These are phyloP conservation scores for Alloascoidea hylecoeti DNA, from an alignment of 805 yeast genomes.

Conservation along the genomic window DNA sequence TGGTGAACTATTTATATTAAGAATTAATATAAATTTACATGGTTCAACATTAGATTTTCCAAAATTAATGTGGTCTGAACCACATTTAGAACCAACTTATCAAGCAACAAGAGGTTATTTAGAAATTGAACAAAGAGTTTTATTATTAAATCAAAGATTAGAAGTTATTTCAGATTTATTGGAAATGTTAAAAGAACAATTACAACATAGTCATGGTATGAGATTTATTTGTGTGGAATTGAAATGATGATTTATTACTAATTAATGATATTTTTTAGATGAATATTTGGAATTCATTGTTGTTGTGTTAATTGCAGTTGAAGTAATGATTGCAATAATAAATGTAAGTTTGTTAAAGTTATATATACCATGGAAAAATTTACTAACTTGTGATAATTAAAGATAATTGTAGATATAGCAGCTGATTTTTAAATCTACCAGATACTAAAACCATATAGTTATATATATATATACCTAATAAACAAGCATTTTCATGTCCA, in stretches of 20 bases:
- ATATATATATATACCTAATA: too few species aligned
- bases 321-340: conserved; percentile 75
- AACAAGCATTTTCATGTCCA: too few species aligned
- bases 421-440: too few species aligned
- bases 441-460: too few species aligned
- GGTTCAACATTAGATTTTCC: conserved; percentile 81
- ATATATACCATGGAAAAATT: too few species aligned
- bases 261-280: conserved; percentile 17
- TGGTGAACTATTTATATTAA: conserved; percentile 83
- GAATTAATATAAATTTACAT: conserved; percentile 26
- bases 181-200: conserved; percentile 93
- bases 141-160: conserved; percentile 78
- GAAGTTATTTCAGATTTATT: conserved; percentile 89
- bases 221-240: conserved; percentile 2
- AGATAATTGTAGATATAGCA: too few species aligned
- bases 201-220: conserved; percentile 75
- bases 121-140: conserved; percentile 90
- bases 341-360: conserved; percentile 30
- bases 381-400: too few species aligned
- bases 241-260: neutral
- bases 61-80: conserved; percentile 98
- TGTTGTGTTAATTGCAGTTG: conserved; percentile 81
- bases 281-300: conserved; percentile 88
- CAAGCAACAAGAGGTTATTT: conserved; percentile 94
- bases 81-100: conserved; percentile 92